Evolutionary conservation across 2,329 filamentous ascomycete species (phyloP).

Genomic region (Penicillium corylophilum): DNA sequence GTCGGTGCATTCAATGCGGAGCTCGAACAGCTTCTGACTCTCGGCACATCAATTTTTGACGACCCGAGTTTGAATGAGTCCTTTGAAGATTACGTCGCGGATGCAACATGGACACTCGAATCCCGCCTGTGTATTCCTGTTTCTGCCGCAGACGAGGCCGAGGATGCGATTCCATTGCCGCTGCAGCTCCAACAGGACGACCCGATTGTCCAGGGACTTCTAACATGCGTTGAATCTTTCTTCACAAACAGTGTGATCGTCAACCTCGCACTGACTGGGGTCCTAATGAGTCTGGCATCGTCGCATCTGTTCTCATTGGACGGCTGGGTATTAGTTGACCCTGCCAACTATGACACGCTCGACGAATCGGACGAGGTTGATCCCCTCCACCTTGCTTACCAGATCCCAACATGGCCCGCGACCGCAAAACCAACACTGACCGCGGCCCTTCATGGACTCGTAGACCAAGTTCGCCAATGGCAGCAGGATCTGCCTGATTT

Average conservation of each 20-base stretch:
- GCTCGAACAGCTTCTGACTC: conserved; percentile 37
- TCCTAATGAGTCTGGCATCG: conserved; percentile 75
- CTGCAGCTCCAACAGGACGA: conserved; percentile 66
- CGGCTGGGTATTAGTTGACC: conserved; percentile 81
- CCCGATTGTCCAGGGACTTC: conserved; percentile 52
- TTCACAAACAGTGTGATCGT: conserved; percentile 89
- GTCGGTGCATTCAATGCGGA: conserved; percentile 44
- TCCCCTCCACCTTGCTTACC: conserved; percentile 29
- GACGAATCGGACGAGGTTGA: conserved; percentile 30
- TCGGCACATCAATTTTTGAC: conserved; percentile 39
- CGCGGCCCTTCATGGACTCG: conserved; percentile 58
- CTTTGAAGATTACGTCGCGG: conserved; percentile 45
- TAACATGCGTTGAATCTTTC: conserved; percentile 70
- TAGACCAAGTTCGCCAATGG: conserved; percentile 63
- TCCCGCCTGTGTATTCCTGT: conserved; percentile 36
- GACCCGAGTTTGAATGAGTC: conserved; percentile 42
- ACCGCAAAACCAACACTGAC: conserved; percentile 51
- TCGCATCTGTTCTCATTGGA: conserved; percentile 84
- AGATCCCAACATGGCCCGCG: conserved; percentile 52
- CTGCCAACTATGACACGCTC: conserved; percentile 54
- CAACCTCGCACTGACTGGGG: conserved; percentile 83
- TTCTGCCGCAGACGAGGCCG: conserved; percentile 27
- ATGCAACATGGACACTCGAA: conserved; percentile 54
- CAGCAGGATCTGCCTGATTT: conserved; percentile 67
- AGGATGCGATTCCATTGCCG: conserved; percentile 60